phyloP scores from a whole-genome alignment of 2,329 filamentous ascomycete genomes.

The Stagonosporopsis rhizophila region DNA sequence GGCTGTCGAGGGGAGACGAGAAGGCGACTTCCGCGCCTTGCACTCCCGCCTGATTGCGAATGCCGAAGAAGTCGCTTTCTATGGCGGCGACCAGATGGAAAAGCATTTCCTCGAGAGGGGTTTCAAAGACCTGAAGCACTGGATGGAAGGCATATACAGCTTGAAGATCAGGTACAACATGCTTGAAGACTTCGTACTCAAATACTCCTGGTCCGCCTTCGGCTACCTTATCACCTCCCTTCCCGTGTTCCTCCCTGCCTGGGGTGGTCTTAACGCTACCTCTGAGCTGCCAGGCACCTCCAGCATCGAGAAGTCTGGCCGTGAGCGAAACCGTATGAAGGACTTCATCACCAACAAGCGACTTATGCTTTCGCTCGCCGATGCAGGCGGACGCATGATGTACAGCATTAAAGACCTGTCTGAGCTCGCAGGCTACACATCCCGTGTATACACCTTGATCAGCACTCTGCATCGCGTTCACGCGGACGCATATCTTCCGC shows the following conservation, averaged over 20 bases:
- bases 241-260: conserved; percentile 91
- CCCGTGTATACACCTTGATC: conserved; percentile 92
- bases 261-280: conserved; percentile 82
- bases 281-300: conserved; percentile 64
- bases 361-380: conserved; percentile 94
- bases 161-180: conserved; percentile 99
- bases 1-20: conserved; percentile 91
- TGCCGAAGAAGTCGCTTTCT: conserved; percentile 97
- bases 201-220: conserved; percentile 98
- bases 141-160: conserved; percentile 99
- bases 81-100: conserved; percentile 93
- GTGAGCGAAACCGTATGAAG: conserved; percentile 90
- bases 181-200: conserved; percentile 95
- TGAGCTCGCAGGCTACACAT: conserved; percentile 94
- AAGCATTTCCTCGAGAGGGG: conserved; percentile 90
- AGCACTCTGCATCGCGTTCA: conserved; percentile 94
- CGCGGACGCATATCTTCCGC: conserved; percentile 82
- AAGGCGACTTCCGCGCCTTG: conserved; percentile 91
- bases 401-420: conserved; percentile 98
- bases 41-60: conserved; percentile 95
- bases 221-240: conserved; percentile 93
- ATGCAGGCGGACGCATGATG: conserved; percentile 98
- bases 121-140: conserved; percentile 89
- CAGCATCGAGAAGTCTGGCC: conserved; percentile 59
- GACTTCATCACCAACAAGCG: conserved; percentile 99